Evolutionary conservation across 2,329 filamentous ascomycete species (phyloP), one percentile per base, ranked within the genome.

Genomic region (Nemania sp.): DNA sequence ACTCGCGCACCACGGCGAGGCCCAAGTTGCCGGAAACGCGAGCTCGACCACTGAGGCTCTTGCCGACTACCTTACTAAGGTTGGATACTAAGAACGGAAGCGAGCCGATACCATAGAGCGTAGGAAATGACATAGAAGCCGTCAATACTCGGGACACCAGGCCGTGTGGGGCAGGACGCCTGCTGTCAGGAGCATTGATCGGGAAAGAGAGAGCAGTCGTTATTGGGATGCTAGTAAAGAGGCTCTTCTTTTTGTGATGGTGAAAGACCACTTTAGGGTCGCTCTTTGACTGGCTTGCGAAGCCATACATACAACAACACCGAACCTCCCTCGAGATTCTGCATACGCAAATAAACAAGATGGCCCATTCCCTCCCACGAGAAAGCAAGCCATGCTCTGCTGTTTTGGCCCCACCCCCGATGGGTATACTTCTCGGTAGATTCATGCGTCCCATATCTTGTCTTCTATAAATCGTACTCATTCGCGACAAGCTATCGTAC

Each of bases 1-100:
- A 70, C 77, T 99, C 71, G 89, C 85, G 64, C 91, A 96, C 79
- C 91, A 97, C 80, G 80, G 80, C 63, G 90, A 96, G 72, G 72
- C 73, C 59, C 77, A 86, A 64, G 80, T 89, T 72, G 89, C 89
- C 47, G 86, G 90, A 70, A 86, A 88, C 72, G 86, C 90, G 60
- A 86, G 86, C 66, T 83, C 83, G 71, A 90, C 89, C 44, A 89
- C 96, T 63, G 89, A 93, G 78, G 80, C 84, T 66, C 82, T 99
- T 60, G 91, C 84, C 67, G 90, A 96, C 74, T 97, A 97, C 79
- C 84, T 96, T 61, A 86, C 90, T 72, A 81, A 83, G 66, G 78
- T 83, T 61, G 84, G 85, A 61, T 96, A 95, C 80, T 97, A 64
- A 61, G 57, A 45, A 59, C 41, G 30, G 20, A 24, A 30, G 30